Evolutionary conservation across 1,284 basidiomycete species (phyloP).

Genomic region (Malassezia restricta): DNA sequence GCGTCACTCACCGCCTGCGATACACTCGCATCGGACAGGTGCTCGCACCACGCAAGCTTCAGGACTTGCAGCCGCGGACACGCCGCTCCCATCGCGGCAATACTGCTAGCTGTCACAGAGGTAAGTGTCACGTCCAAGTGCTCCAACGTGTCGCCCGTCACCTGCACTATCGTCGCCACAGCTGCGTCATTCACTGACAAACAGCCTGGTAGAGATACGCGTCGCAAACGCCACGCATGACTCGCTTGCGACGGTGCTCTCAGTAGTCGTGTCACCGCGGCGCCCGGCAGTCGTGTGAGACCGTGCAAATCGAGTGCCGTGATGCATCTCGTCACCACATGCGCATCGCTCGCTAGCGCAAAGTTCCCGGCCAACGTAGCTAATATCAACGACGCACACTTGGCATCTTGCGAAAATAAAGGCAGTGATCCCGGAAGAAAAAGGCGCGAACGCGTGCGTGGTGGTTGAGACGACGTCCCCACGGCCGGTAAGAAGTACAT

Average conservation of each 20-base stretch:
- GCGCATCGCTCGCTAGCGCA: not conserved
- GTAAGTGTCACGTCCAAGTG: conserved; percentile 13
- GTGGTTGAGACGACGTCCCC: not conserved
- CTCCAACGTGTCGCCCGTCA: conserved; percentile 1
- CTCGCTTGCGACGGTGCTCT: conserved; percentile 1
- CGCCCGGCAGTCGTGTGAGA: conserved; percentile 8
- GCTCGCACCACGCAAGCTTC: conserved; percentile 10
- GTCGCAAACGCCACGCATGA: conserved; percentile 4
- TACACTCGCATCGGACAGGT: conserved; percentile 4
- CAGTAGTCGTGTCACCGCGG: conserved; percentile 4
- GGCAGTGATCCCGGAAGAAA: conserved; percentile 15
- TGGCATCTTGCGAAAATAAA: conserved; percentile 14
- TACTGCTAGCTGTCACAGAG: not conserved
- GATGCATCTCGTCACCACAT: not conserved
- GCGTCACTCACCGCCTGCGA: not conserved
- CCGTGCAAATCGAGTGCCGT: conserved; percentile 8
- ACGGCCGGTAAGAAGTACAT: conserved; percentile 8
- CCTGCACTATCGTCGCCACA: not conserved
- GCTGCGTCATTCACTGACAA: conserved; percentile 5
- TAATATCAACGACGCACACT: conserved; percentile 11
- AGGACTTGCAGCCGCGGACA: conserved; percentile 1
- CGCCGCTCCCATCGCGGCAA: not conserved
- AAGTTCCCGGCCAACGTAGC: conserved; percentile 4
- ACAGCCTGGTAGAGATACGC: conserved; percentile 11
- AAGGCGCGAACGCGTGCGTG: conserved; percentile 8